Conservation (phyloP, 257 asterid genomes). For the Osmanthus fragrans region DNA sequence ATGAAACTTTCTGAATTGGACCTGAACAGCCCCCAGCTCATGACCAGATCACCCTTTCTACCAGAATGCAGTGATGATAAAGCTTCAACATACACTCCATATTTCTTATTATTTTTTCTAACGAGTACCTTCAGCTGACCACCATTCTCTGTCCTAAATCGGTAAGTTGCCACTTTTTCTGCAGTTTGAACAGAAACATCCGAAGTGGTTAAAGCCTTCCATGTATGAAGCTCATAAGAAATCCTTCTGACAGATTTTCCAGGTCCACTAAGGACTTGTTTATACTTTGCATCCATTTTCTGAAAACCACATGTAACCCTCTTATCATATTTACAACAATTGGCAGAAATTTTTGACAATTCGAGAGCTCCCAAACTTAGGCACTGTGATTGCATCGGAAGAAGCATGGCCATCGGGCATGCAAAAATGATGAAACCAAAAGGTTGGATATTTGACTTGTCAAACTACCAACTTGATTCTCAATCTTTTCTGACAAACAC, state of each 20-base stretch:
- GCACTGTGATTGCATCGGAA: constrained; percentile 43
- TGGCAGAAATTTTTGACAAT: constrained; percentile 32
- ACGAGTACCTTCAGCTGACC: constrained; percentile 68
- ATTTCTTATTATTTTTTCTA: constrained; percentile 41
- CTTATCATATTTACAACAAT: constrained; percentile 26
- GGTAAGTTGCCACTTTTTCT: constrained; percentile 44
- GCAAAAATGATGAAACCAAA: constrained; percentile 17
- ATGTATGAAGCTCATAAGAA: constrained; percentile 30
- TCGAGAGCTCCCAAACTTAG: constrained; percentile 37
- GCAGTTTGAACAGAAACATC: constrained; percentile 43
- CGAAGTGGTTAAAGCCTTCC: constrained; percentile 47
- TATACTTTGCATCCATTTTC: constrained; percentile 29
- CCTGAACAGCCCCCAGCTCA: constrained; percentile 77
- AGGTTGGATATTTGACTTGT: background rate
- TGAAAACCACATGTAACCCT: constrained; percentile 30
- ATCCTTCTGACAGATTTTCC: constrained; percentile 23
- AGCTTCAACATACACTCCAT: constrained; percentile 52
- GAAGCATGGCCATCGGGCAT: constrained; percentile 44
- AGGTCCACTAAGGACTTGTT: constrained; percentile 14
- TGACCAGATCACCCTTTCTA: constrained; percentile 36
- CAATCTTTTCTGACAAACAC: constrained; percentile 24
- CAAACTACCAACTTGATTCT: background rate
- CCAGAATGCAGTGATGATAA: constrained; percentile 34
- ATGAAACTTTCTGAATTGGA: constrained; percentile 53
- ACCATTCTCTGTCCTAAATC: constrained; percentile 65